These are phyloP conservation scores for Taphrina pruni DNA, from an alignment of 1,139 yeast genomes.

Conservation along the genomic window DNA sequence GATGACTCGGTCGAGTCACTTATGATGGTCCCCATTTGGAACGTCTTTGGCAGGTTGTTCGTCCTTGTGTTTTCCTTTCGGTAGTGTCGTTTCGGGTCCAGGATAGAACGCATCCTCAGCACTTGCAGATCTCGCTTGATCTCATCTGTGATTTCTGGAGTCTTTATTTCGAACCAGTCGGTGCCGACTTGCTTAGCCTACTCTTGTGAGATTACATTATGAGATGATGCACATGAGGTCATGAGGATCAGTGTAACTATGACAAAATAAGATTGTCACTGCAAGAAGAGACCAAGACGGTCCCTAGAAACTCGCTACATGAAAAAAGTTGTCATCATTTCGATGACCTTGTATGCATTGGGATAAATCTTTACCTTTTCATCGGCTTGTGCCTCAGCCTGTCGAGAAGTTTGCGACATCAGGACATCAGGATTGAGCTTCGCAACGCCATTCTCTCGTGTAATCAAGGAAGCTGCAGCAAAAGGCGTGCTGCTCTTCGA, in stretches of 20 bases:
- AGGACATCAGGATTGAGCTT: slow-evolving; percentile 42
- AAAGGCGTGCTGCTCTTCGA: slow-evolving; percentile 48
- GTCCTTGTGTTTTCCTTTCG: slow-evolving; percentile 53
- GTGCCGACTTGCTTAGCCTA: slow-evolving; percentile 53
- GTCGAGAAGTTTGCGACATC: slow-evolving; percentile 21
- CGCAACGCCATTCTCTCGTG: slow-evolving; percentile 41
- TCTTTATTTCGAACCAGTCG: slow-evolving; percentile 85
- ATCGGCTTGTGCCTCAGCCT: slow-evolving; percentile 22
- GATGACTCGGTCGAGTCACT: slow-evolving; percentile 82
- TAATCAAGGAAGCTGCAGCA: slow-evolving; percentile 22
- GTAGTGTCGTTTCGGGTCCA: slow-evolving; percentile 95
- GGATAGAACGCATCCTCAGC: slow-evolving; percentile 82
- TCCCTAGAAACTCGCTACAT: slow-evolving; percentile 43
- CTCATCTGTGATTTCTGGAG: slow-evolving; percentile 74
- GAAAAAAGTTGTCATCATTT: slow-evolving; percentile 45
- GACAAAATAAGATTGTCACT: slow-evolving; percentile 45
- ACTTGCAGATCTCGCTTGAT: slow-evolving; percentile 78
- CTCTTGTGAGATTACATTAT: not conserved
- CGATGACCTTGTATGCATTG: slow-evolving; percentile 5
- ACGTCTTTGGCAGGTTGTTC: slow-evolving; percentile 78
- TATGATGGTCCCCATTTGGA: slow-evolving; percentile 86
- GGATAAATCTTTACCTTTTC: slow-evolving; percentile 18
- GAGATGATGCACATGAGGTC: not conserved
- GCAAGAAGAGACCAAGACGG: slow-evolving; percentile 45
- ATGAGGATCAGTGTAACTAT: slow-evolving; percentile 49